Evolutionary conservation across 2,329 filamentous ascomycete species (phyloP), one percentile per base, ranked within the genome.

Genomic region (Epichloe amarillans): DNA sequence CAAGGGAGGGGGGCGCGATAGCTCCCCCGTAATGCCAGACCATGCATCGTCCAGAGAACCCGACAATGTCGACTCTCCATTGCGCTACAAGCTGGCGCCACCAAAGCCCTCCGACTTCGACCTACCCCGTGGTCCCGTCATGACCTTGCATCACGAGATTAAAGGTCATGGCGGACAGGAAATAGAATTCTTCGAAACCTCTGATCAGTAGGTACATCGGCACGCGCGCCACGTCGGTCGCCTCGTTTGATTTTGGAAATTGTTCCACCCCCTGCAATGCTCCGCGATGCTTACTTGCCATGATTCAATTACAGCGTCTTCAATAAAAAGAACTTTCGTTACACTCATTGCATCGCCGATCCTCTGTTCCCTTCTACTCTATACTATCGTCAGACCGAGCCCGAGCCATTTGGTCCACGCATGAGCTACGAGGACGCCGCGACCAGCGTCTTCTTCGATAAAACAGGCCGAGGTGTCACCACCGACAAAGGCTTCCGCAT

Each of bases 351-450:
- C 64, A 90, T 96, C 57, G 88, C 89, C 57, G 90, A 96, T 58
- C 88, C 89, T 1, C 75, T 79, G 19, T 95, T 96, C 61, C 83
- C 88, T 6, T 88, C 89, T 55, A 89, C 83, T 56, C 80, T 94
- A 60, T 93, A 86, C 72, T 96, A 95, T 68, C 84, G 90, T 54
- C 84, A 88, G 58, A 93, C 88, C 42, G 93, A 97, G 62, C 80
- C 87, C 5, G 82, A 82, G 53, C 93, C 94, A 0, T 90, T 87
- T 61, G 81, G 83, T 35, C 79, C 93, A 4, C 84, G 89, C 51
- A 83, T 98, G 65, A 94, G 86, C 69, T 95, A 93, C 62, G 91
- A 97, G 64, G 93, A 98, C 67, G 84, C 86, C 36, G 87, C 91
- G 36, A 82, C 83, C 10, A 86, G 87, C 63, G 86, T 96, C 64